Base-by-base conservation (phyloP, 768 basidiomycete species). In the Arthromyces matolae region DNA sequence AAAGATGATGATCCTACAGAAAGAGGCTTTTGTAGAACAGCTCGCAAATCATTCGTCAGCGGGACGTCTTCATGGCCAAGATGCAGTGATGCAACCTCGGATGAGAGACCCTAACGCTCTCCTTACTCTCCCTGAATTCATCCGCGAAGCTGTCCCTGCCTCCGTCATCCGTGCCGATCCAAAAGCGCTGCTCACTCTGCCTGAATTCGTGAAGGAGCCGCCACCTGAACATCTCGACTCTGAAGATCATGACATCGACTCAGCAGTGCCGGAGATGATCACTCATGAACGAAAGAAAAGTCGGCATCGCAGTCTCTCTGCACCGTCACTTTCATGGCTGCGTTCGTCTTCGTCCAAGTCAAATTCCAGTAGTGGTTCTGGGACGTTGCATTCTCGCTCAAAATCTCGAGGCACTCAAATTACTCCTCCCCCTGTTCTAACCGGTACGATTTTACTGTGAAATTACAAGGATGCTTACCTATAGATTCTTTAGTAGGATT, bases 1-100 rank as follows among this genome's bases (percentile, higher is more conserved):
- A 29, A 41, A n/a, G n/a, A 45, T 14, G 4, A 6, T 19, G 7
- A 9, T 47, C 52, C 27, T 56, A 27, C 54, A 89, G 86, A 81
- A 83, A 48, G 78, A 84, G 35, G 78, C 78, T 7, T 91, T 94
- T 60, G 83, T 93, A 8, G 83, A 86, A 45, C 79, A 81, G 48
- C 72, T 95, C 2, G 71, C 82, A 8, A 71, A 76, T 23, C 89
- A 89, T 59, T 87, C 90, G 0, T 72, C 76, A 37, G 77, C 82
- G 1, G 83, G 93, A 18, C 77, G 93, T 45, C 67, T 94, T 29
- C 83, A 84, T 45, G 75, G 77, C 12, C 93, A 96, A 64, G 93
- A 95, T 56, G 88, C 90, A 6, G 64, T 78, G 3, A 74, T 81
- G 34, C 71, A 71, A 28, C 57, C 64, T 7, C 61, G 64, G 55